Evolutionary conservation across 1,139 yeast genomes (phyloP).

Genomic region (Taiozyma sp.): DNA sequence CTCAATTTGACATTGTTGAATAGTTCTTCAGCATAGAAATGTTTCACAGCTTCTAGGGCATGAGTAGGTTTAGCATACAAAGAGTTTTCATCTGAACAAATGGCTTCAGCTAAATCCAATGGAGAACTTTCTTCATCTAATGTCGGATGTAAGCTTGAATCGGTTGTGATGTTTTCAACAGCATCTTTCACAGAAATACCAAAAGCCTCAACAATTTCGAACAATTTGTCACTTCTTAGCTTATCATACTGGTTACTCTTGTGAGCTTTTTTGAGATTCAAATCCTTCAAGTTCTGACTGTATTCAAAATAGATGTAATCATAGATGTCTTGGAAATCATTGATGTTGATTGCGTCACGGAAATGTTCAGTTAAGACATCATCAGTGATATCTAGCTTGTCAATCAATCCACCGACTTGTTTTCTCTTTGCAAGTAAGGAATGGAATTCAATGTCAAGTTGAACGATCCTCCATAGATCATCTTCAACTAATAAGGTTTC

Average conservation of each 20-base stretch:
- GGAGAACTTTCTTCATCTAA: slow-evolving; percentile 61
- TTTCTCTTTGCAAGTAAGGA: slow-evolving; percentile 74
- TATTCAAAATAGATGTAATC: slow-evolving; percentile 82
- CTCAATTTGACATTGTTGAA: slow-evolving; percentile 80
- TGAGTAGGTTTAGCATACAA: slow-evolving; percentile 53
- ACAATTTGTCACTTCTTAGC: slow-evolving; percentile 60
- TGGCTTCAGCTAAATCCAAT: slow-evolving; percentile 51
- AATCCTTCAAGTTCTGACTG: slow-evolving; percentile 61
- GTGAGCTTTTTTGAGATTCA: slow-evolving; percentile 26
- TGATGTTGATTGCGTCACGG: slow-evolving; percentile 54
- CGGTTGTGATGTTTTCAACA: slow-evolving; percentile 78
- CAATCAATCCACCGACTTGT: slow-evolving; percentile 53
- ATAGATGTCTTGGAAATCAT: slow-evolving; percentile 81
- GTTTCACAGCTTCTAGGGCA: slow-evolving; percentile 70
- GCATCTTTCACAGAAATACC: slow-evolving; percentile 77
- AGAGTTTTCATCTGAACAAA: slow-evolving; percentile 45
- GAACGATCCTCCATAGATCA: slow-evolving; percentile 88
- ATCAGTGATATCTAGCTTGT: slow-evolving; percentile 39
- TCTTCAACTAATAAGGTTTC: slow-evolving; percentile 64
- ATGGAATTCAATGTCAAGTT: slow-evolving; percentile 84
- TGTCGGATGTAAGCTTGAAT: slow-evolving; percentile 65
- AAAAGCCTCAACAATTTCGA: slow-evolving; percentile 61
- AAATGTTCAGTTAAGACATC: slow-evolving; percentile 51
- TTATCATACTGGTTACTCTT: slow-evolving; percentile 71
- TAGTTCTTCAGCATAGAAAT: slow-evolving; percentile 73